A percentile compares a stretch with the other conserved stretches of the same genome.
phyloP scores from a whole-genome alignment of 441 rosid genomes.

The Gossypium aridum region DNA sequence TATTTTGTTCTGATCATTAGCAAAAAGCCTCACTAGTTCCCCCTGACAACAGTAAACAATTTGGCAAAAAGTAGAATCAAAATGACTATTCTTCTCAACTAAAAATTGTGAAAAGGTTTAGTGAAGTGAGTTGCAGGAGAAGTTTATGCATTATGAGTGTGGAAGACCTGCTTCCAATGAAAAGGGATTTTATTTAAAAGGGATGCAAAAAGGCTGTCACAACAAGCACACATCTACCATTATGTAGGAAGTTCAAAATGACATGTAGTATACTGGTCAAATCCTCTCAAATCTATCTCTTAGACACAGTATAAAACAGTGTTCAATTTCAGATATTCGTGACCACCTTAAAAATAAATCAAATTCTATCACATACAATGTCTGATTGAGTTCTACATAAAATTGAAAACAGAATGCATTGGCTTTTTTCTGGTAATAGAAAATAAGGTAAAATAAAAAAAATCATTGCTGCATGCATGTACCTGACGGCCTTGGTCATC shows the following conservation, averaged over 20 bases:
- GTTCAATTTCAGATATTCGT: neutral
- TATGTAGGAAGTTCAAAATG: neutral
- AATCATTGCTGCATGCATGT: neutral
- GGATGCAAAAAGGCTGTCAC: neutral
- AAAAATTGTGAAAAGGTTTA: neutral
- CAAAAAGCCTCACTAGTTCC: constrained; percentile 39
- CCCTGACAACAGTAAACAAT: constrained; percentile 40
- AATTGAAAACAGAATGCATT: neutral
- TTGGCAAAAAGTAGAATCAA: constrained; percentile 11
- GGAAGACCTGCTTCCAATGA: neutral
- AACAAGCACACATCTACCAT: neutral
- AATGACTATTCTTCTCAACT: constrained; percentile 11
- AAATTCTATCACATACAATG: neutral
- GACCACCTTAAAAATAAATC: neutral
- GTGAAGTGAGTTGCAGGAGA: neutral
- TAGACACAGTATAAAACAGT: neutral
- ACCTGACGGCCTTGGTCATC: constrained; percentile 98
- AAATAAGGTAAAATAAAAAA: neutral
- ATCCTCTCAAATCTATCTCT: neutral
- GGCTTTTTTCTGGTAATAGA: neutral
- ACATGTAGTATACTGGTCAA: neutral
- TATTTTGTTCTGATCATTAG: constrained; percentile 9
- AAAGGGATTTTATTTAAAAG: neutral
- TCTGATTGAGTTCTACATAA: neutral
- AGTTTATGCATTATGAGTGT: neutral